These are phyloP conservation scores for Astrothelium macrocarpum DNA, from an alignment of 495 filamentous ascomycete species.

Conservation along the genomic window DNA sequence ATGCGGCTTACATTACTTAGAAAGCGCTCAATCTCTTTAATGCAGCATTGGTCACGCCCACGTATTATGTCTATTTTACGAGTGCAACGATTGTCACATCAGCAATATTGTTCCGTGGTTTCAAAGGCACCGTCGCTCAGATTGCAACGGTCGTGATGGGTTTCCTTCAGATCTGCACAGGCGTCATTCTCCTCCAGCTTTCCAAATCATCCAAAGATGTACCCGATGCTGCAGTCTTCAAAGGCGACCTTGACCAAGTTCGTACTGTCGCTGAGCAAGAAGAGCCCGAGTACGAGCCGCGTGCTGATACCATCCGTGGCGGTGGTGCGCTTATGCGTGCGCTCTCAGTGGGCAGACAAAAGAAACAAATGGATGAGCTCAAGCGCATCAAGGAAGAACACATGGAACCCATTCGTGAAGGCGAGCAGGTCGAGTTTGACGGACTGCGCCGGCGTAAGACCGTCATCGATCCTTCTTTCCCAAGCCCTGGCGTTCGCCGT, in stretches of 20 bases:
- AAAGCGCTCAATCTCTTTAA: constrained; percentile 99
- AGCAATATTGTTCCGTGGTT: constrained; percentile 84
- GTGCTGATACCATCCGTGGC: constrained; percentile 91
- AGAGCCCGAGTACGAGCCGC: constrained; percentile 89
- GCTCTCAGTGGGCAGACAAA: constrained; percentile 64
- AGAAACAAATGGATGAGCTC: constrained; percentile 72
- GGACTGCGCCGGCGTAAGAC: constrained; percentile 80
- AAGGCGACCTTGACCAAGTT: constrained; percentile 88
- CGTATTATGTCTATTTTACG: constrained; percentile 98
- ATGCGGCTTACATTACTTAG: constrained; percentile 43
- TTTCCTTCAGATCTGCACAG: constrained; percentile 87
- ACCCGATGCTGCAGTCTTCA: constrained; percentile 85
- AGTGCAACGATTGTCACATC: constrained; percentile 89
- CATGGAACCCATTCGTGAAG: constrained; percentile 64
- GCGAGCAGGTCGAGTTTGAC: constrained; percentile 84
- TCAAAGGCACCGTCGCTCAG: constrained; percentile 71
- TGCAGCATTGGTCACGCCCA: constrained; percentile 91
- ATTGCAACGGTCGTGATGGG: constrained; percentile 89
- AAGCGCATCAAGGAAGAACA: constrained; percentile 68
- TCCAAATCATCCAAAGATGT: constrained; percentile 98
- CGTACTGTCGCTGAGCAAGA: constrained; percentile 89
- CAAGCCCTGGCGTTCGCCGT: constrained; percentile 31
- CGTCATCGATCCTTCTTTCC: constrained; percentile 37
- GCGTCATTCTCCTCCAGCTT: constrained; percentile 94
- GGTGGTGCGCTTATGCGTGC: constrained; percentile 81